Percentiles rank a stretch among this genome's conserved stretches.
phyloP scores from a whole-genome alignment of 2,329 filamentous ascomycete genomes.

The Ciborinia camelliae region DNA sequence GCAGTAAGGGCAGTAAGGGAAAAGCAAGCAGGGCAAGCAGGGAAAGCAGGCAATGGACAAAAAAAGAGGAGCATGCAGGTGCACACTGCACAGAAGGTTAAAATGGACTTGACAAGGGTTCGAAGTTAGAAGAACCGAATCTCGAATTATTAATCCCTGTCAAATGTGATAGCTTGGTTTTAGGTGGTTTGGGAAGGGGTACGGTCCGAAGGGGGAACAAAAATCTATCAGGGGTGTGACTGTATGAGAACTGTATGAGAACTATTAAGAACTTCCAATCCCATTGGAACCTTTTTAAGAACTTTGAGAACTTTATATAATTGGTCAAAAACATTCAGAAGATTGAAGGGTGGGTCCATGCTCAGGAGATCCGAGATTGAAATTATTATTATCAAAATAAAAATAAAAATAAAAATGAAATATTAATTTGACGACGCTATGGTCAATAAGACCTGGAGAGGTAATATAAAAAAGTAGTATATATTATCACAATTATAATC shows the following conservation, averaged over 20 bases:
- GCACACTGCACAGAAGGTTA: conserved; percentile 5
- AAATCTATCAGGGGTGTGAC: not conserved
- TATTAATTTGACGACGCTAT: too few relatives aligned
- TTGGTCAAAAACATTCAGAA: not conserved
- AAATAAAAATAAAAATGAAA: too few relatives aligned
- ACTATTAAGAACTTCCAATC: too few relatives aligned
- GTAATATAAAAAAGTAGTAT: too few relatives aligned
- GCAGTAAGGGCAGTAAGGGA: not conserved
- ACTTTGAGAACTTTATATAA: not conserved
- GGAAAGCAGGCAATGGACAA: not conserved
- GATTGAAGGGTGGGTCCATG: not conserved
- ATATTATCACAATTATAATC: too few relatives aligned
- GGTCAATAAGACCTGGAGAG: too few relatives aligned
- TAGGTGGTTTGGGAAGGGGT: not conserved
- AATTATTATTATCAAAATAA: too few relatives aligned
- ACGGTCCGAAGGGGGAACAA: too few relatives aligned
- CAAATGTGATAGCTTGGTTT: not conserved
- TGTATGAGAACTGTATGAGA: too few relatives aligned
- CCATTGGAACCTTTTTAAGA: too few relatives aligned
- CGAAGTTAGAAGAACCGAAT: not conserved
- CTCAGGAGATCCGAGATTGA: not conserved
- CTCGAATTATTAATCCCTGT: not conserved
- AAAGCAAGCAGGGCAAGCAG: not conserved
- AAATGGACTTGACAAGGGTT: not conserved
- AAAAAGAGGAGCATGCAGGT: conserved; percentile 11